Base-by-base conservation (phyloP, 2,329 filamentous ascomycete genomes). In the Colletotrichum aenigma region DNA sequence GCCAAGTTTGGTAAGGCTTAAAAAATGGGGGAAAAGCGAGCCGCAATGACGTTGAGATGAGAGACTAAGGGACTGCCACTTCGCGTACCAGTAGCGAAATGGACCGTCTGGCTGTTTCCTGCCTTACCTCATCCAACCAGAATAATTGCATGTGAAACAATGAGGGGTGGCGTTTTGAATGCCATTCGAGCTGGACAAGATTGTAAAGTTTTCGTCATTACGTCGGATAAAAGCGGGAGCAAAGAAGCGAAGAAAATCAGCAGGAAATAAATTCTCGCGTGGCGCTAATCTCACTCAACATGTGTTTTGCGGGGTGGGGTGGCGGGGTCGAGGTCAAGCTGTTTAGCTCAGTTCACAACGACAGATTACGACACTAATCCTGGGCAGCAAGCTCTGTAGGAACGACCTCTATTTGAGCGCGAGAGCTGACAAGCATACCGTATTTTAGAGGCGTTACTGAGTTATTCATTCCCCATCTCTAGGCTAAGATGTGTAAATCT, bases 21-120 rank as follows among this genome's bases (percentile, higher is more conserved):
- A 52, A 28, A 43, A 68, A 67, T 34, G 36, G 28, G 21, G 43
- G 66, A 21, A 15, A 12, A 38, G 38, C 38, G 34, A 30, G 28
- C 48, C 30, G 69, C 73, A 72, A 75, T 75, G 73, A 75, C 73
- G 73, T 75, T 72, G 69, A 72, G 36, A 75, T 75, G 73, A 72
- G 73, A 64, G 62, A 75, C 73, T 75, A 72, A 34, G 68, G 18
- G n/a, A 65, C 28, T 10, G 43, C 32, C 48, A 43, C 67, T 56
- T 65, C 16, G 24, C 60, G 34, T 65, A 24, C 21, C n/a, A 24
- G 28, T 36, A 18, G 38, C 18, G 48, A 24, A 30, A 68, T 21
- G 36, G 32, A 28, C 38, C 18, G 18, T n/a, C 38, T n/a, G 18
- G 24, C 10, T 71, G 58, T 16, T 18, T 21, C 5, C 21, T 36